Percentiles rank a stretch among this genome's conserved stretches.
Conservation (phyloP, 2,329 filamentous ascomycete species). For the Mycosphaerella sp. region DNA sequence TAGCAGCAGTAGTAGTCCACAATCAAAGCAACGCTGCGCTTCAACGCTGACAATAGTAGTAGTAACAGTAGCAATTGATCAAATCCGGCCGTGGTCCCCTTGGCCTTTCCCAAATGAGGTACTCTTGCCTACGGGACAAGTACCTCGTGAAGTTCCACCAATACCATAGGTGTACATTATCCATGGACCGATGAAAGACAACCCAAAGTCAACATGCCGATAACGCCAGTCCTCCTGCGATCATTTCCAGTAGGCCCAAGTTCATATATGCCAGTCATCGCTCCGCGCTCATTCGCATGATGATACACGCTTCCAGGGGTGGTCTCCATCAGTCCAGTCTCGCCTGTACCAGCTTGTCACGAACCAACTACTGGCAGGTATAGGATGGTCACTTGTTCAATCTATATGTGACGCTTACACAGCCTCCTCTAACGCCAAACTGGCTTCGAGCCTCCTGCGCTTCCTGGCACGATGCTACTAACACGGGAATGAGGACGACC, state of each 20-base stretch:
- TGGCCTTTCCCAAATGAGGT: neutral
- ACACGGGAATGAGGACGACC: slow-evolving; percentile 11
- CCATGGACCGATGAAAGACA: too few species aligned
- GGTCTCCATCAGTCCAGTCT: too few species aligned
- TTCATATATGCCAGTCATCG: too few species aligned
- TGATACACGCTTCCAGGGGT: too few species aligned
- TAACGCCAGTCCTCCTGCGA: too few species aligned
- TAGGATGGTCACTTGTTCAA: neutral
- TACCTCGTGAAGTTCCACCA: neutral
- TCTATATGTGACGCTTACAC: neutral
- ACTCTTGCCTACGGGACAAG: neutral
- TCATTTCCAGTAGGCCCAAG: too few species aligned
- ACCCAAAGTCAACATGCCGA: too few species aligned
- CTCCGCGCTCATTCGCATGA: too few species aligned
- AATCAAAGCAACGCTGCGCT: slow-evolving; percentile 4
- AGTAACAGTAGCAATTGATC: neutral
- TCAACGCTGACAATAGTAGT: slow-evolving; percentile 1
- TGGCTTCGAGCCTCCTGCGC: slow-evolving; percentile 8
- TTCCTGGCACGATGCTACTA: slow-evolving; percentile 12
- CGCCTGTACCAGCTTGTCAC: neutral
- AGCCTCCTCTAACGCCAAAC: slow-evolving; percentile 6
- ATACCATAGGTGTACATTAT: neutral
- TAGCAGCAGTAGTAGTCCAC: neutral
- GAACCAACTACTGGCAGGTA: neutral
- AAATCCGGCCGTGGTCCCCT: neutral